Base-by-base conservation (phyloP, 129 eudicot genomes). In the Lonicera japonica region DNA sequence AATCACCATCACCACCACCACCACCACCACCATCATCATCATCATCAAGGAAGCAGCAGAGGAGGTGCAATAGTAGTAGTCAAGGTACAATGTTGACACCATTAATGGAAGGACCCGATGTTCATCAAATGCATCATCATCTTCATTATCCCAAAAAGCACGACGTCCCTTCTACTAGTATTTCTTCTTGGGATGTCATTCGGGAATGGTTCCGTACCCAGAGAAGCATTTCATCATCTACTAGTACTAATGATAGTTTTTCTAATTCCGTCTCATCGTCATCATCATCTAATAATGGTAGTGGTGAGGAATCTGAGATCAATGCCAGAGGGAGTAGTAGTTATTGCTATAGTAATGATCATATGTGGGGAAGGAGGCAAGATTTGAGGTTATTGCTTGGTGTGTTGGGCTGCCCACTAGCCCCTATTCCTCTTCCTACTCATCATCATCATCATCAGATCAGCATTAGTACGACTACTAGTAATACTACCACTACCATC, bases 351-450 rank as follows among this genome's bases (percentile, higher is more conserved):
- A 36, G 60, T 52, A 53, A 8, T 53, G 17, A 53, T 52, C 21
- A 29, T 52, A 41, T 16, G 19, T 29, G 36, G 36, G 36, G 36
- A 1, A 69, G 69, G 47, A 68, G 69, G 66, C 87, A 74, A 15
- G 85, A 79, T 60, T 64, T 79, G 68, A 73, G 79, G 59, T 67
- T 84, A 21, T 68, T 84, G 78, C 80, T 84, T 4, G 87, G 92
- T 5, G 92, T 84, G 4, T 67, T 84, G 84, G 92, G 80, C 4
- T 84, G 92, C 51, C 92, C 92, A 0, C 84, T 84, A 4, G 92
- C 92, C n/a, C 92, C 92, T 3, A 75, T 84, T 66, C 83, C 92
- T 18, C 50, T 82, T 13, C 83, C 92, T 18, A 40, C 78, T 13
- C 58, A 71, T 19, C 24, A 9, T 14, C 21, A 45, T 45, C 36